phyloP scores from a whole-genome alignment of 805 yeast genomes.

The Ogataea populi-albae region DNA sequence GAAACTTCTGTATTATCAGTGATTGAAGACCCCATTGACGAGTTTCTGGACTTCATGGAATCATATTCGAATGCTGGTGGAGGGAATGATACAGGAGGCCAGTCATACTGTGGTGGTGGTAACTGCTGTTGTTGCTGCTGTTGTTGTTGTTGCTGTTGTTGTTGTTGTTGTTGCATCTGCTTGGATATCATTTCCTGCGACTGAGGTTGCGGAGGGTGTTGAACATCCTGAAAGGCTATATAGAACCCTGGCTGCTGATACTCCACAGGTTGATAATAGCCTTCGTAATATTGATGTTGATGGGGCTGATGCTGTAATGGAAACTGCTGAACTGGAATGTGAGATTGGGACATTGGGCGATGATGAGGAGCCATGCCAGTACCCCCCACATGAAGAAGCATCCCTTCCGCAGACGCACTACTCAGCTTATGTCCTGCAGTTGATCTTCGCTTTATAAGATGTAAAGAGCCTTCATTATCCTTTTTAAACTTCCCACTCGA shows the following conservation, averaged over 20 bases:
- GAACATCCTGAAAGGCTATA: constrained; percentile 15
- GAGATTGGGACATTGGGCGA: not conserved
- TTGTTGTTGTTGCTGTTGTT: constrained; percentile 7
- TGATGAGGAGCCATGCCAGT: not conserved
- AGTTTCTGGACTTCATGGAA: constrained; percentile 13
- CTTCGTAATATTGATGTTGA: constrained; percentile 10
- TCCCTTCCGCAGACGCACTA: constrained; percentile 7
- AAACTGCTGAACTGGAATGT: constrained; percentile 1
- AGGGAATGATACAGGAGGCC: constrained; percentile 4
- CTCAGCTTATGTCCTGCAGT: constrained; percentile 31
- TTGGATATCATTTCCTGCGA: constrained; percentile 7
- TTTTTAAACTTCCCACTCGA: constrained; percentile 47
- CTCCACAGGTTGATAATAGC: constrained; percentile 14
- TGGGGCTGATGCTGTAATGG: constrained; percentile 9
- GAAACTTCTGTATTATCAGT: constrained; percentile 25
- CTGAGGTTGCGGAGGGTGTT: constrained; percentile 6
- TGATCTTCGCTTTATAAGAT: constrained; percentile 48
- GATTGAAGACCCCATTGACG: constrained; percentile 17
- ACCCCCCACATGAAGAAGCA: not conserved
- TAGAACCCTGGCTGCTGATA: constrained; percentile 11
- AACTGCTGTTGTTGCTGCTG: constrained; percentile 6
- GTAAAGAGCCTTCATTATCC: constrained; percentile 44
- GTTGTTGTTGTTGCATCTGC: constrained; percentile 1
- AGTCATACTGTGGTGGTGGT: constrained; percentile 10
- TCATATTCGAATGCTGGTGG: constrained; percentile 10